phyloP scores from a whole-genome alignment of 73 alveolate genomes.

The Stentor coeruleus region DNA sequence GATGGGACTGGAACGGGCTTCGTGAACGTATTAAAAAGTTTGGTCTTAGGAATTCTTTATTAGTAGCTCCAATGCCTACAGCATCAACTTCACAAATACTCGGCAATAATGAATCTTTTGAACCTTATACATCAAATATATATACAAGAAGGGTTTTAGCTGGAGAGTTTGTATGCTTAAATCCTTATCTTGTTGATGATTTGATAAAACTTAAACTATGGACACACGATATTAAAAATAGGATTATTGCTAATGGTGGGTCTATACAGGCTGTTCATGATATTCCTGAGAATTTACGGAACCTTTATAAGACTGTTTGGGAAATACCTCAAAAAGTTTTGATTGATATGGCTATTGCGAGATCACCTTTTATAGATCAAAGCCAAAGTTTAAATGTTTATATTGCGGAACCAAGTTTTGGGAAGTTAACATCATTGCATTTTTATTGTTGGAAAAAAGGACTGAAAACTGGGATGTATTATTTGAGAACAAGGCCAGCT shows the following conservation, averaged over 20 bases:
- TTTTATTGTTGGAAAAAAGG: constrained; percentile 91
- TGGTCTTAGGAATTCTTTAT: constrained; percentile 91
- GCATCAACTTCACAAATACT: constrained; percentile 89
- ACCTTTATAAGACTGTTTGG: constrained; percentile 94
- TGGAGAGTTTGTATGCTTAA: constrained; percentile 90
- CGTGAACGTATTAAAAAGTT: constrained; percentile 54
- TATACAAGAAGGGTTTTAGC: constrained; percentile 91
- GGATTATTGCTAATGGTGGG: constrained; percentile 74
- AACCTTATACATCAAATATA: constrained; percentile 88
- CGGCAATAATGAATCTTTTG: constrained; percentile 85
- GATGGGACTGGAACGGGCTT: constrained; percentile 62
- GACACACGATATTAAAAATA: constrained; percentile 63
- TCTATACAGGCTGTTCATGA: constrained; percentile 62
- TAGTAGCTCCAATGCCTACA: constrained; percentile 97
- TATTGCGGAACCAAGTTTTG: constrained; percentile 15
- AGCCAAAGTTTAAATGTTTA: constrained; percentile 51
- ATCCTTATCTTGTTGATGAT: constrained; percentile 88
- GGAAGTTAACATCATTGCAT: constrained; percentile 80
- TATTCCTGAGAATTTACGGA: constrained; percentile 64
- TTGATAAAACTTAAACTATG: constrained; percentile 71
- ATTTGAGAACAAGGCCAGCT: constrained; percentile 86
- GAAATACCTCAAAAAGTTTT: constrained; percentile 82
- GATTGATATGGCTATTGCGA: constrained; percentile 75
- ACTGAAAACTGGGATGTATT: constrained; percentile 82
- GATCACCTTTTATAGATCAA: too few species aligned